Conservation (phyloP, 2,329 filamentous ascomycete species). For the Exophiala phaeomuriformis region DNA sequence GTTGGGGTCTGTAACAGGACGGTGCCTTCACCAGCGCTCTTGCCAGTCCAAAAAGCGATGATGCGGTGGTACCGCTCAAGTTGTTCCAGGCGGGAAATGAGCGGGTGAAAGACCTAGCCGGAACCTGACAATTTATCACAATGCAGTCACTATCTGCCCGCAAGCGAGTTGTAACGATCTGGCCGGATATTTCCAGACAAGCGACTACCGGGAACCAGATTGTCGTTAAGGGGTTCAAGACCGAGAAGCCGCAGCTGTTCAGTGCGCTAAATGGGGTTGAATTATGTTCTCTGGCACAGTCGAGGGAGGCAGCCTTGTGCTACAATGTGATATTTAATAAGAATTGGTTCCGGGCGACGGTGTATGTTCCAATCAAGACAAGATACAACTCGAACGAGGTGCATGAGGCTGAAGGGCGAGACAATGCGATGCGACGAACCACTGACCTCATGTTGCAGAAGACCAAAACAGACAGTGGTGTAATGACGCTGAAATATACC, state of each 20-base stretch:
- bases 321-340: neutral
- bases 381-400: conserved; percentile 1
- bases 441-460: conserved; percentile 21
- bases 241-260: neutral
- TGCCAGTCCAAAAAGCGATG: no score
- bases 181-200: no score
- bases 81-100: no score
- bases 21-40: no score
- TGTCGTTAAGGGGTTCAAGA: no score
- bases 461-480: neutral
- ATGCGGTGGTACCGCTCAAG: no score
- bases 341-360: conserved; percentile 10
- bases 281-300: neutral
- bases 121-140: no score
- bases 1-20: no score
- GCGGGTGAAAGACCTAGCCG: no score
- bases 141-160: no score
- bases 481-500: neutral
- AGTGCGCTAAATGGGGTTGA: neutral
- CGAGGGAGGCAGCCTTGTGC: conserved; percentile 6
- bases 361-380: conserved; percentile 17
- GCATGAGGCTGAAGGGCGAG: conserved; percentile 9
- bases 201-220: no score
- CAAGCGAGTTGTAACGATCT: no score
- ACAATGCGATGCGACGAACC: neutral